phyloP scores from a whole-genome alignment of 495 filamentous ascomycete genomes.

The Talaromyces borbonicus region DNA sequence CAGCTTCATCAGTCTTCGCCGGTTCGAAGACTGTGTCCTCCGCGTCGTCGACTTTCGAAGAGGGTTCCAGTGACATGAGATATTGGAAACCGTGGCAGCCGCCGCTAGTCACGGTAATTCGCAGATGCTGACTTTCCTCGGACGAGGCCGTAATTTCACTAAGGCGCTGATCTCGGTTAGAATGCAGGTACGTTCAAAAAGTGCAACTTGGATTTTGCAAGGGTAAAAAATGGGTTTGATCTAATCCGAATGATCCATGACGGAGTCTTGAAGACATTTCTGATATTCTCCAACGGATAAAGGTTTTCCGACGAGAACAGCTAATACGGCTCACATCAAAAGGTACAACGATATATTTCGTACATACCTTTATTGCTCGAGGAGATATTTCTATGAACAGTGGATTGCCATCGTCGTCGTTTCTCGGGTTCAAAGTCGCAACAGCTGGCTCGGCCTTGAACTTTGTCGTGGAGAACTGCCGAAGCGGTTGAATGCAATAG shows the following conservation, averaged over 20 bases:
- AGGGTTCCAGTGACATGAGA: slow-evolving; percentile 71
- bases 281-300: no score
- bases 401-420: slow-evolving; percentile 68
- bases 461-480: slow-evolving; percentile 5
- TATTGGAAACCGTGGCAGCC: slow-evolving; percentile 99
- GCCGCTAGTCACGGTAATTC: slow-evolving; percentile 82
- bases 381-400: slow-evolving; percentile 74
- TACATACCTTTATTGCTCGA: slow-evolving; percentile 65
- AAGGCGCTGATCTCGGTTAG: slow-evolving; percentile 45
- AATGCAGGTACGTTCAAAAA: slow-evolving; percentile 22
- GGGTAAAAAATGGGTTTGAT: no score
- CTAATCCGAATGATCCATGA: no score
- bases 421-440: slow-evolving; percentile 51
- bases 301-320: no score
- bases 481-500: neutral
- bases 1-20: slow-evolving; percentile 13
- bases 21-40: slow-evolving; percentile 64
- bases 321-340: neutral
- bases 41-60: slow-evolving; percentile 46
- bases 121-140: slow-evolving; percentile 48
- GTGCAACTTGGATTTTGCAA: slow-evolving; percentile 43
- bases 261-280: no score
- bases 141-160: slow-evolving; percentile 43
- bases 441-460: slow-evolving; percentile 17
- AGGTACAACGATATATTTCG: slow-evolving; percentile 1